Percentiles rank a stretch among this genome's conserved stretches.
phyloP scores from a whole-genome alignment of 2,329 filamentous ascomycete genomes.

The Piedraia hortae region DNA sequence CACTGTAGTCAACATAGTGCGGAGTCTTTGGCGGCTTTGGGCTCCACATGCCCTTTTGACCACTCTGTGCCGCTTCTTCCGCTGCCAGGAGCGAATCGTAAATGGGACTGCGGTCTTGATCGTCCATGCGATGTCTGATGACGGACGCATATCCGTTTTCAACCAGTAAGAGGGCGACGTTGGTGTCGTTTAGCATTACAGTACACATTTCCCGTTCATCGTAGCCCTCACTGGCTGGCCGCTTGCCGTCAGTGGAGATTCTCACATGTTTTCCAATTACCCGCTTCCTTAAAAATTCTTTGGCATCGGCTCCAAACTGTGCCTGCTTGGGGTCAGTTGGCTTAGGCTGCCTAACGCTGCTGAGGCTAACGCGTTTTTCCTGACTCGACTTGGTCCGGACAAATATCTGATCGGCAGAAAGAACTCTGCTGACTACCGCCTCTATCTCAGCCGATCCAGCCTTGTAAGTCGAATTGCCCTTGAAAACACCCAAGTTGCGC shows the following conservation, averaged over 20 bases:
- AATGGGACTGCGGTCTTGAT: conserved; percentile 75
- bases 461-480: conserved; percentile 45
- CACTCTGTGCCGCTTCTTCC: conserved; percentile 56
- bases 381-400: conserved; percentile 58
- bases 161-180: conserved; percentile 60
- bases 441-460: conserved; percentile 37
- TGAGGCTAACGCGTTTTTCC: conserved; percentile 77
- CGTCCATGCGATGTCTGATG: conserved; percentile 81
- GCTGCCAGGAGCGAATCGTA: conserved; percentile 71
- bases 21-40: conserved; percentile 62
- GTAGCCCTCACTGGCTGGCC: conserved; percentile 67
- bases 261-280: conserved; percentile 89
- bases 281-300: conserved; percentile 83
- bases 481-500: conserved; percentile 52
- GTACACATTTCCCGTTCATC: conserved; percentile 90
- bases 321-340: conserved; percentile 62
- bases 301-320: conserved; percentile 74
- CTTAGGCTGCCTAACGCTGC: conserved; percentile 83
- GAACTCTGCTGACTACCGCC: conserved; percentile 57
- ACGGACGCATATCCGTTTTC: conserved; percentile 84
- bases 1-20: conserved; percentile 70
- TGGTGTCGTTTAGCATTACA: conserved; percentile 57
- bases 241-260: conserved; percentile 68
- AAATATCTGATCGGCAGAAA: conserved; percentile 71
- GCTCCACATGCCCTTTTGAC: conserved; percentile 86